phyloP scores from a whole-genome alignment of 768 basidiomycete genomes.

The Rhizopogon rudus region DNA sequence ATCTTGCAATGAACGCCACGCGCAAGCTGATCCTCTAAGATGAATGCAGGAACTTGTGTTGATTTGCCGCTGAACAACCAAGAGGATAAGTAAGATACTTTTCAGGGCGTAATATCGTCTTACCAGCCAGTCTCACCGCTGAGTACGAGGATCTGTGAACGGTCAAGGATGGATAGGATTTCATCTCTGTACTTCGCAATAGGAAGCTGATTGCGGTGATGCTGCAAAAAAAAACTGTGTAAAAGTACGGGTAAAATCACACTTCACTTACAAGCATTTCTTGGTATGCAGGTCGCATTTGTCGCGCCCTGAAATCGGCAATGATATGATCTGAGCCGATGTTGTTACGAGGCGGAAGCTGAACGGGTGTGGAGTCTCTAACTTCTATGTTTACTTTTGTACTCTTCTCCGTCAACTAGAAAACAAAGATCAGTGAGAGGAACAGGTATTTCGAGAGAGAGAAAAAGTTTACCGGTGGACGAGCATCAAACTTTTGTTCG shows the following conservation, averaged over 20 bases:
- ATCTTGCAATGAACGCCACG: constrained; percentile 84
- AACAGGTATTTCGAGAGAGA: background rate
- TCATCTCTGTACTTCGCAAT: constrained; percentile 78
- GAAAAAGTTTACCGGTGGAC: constrained; percentile 35
- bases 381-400: constrained; percentile 15
- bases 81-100: constrained; percentile 10
- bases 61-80: constrained; percentile 78
- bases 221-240: constrained; percentile 32
- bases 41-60: constrained; percentile 91
- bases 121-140: constrained; percentile 80
- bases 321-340: constrained; percentile 47
- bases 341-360: constrained; percentile 5
- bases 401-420: constrained; percentile 12
- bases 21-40: constrained; percentile 84
- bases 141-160: constrained; percentile 81
- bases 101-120: constrained; percentile 34
- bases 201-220: constrained; percentile 72
- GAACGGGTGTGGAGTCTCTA: constrained; percentile 9
- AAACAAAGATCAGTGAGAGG: background rate
- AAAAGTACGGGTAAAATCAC: background rate
- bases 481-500: constrained; percentile 48
- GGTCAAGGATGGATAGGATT: constrained; percentile 66
- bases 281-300: constrained; percentile 64
- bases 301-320: constrained; percentile 55
- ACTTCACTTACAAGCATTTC: constrained; percentile 73